Conservation (phyloP, 371 early-diverging fungal genomes). For the Entomophthora muscae region DNA sequence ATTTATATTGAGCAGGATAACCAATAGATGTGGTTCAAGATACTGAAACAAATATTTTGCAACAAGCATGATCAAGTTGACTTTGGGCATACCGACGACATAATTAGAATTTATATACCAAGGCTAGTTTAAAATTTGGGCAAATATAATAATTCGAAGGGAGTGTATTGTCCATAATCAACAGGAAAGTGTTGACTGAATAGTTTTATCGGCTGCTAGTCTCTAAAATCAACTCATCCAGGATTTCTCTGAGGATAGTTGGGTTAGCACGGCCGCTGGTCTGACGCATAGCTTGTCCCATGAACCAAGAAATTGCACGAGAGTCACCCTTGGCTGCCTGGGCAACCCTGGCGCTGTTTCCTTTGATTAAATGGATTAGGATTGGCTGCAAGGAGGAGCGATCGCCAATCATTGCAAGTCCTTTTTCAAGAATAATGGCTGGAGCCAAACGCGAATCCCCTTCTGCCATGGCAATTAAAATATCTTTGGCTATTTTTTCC, state of each 20-base stretch:
- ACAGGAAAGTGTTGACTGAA: too few relatives aligned
- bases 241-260: neutral
- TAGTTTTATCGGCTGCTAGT: too few relatives aligned
- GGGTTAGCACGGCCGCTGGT: neutral
- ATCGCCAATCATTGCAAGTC: neutral
- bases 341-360: neutral
- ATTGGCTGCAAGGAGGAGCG: neutral
- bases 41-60: too few relatives aligned
- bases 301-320: neutral
- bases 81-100: too few relatives aligned
- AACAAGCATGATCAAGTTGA: too few relatives aligned
- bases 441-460: neutral
- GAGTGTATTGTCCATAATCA: too few relatives aligned
- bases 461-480: neutral
- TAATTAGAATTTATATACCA: too few relatives aligned
- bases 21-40: too few relatives aligned
- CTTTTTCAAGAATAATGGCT: neutral
- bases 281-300: neutral
- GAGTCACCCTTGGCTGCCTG: neutral
- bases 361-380: neutral
- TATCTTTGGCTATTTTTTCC: neutral
- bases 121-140: too few relatives aligned
- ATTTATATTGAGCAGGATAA: too few relatives aligned
- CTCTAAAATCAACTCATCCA: too few relatives aligned
- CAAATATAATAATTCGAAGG: too few relatives aligned